A percentile compares a stretch with the other conserved stretches of the same genome.
Conservation (phyloP, 2,329 filamentous ascomycete species). For the Alternaria ethzedia region DNA sequence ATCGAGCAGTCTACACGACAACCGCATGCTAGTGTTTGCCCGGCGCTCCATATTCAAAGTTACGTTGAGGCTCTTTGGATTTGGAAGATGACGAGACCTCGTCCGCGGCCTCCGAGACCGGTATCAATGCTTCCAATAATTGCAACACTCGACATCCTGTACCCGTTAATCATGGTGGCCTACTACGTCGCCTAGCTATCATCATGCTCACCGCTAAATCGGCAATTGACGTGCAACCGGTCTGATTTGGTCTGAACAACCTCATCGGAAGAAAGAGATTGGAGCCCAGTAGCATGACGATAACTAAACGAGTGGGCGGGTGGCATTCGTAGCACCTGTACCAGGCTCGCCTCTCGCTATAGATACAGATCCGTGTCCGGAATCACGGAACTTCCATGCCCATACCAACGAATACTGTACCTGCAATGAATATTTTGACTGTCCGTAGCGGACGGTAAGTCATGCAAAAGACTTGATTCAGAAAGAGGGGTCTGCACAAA, state of each 20-base stretch:
- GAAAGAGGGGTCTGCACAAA: constrained; percentile 13
- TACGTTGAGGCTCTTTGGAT: not conserved
- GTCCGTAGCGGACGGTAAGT: constrained; percentile 1
- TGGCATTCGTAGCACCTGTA: constrained; percentile 35
- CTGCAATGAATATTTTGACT: not conserved
- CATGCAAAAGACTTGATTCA: constrained; percentile 13
- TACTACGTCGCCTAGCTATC: constrained; percentile 9
- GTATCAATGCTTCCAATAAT: not conserved
- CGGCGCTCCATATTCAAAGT: not conserved
- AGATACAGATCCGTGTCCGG: constrained; percentile 14
- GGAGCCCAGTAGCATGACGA: constrained; percentile 30
- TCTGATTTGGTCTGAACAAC: constrained; percentile 13
- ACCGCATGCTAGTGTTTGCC: not conserved
- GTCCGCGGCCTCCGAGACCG: not conserved
- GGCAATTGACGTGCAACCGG: constrained; percentile 11
- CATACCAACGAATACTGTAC: not conserved
- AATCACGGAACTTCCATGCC: constrained; percentile 1
- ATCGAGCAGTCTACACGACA: not conserved
- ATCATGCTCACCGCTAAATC: constrained; percentile 9
- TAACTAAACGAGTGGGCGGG: constrained; percentile 29
- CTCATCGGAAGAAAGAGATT: constrained; percentile 13
- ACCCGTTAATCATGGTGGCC: not conserved
- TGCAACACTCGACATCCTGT: not conserved
- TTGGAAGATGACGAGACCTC: not conserved
- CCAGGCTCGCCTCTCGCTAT: constrained; percentile 19